These are phyloP conservation scores for Escallonia rubra DNA, from an alignment of 129 eudicot species.

Conservation along the genomic window DNA sequence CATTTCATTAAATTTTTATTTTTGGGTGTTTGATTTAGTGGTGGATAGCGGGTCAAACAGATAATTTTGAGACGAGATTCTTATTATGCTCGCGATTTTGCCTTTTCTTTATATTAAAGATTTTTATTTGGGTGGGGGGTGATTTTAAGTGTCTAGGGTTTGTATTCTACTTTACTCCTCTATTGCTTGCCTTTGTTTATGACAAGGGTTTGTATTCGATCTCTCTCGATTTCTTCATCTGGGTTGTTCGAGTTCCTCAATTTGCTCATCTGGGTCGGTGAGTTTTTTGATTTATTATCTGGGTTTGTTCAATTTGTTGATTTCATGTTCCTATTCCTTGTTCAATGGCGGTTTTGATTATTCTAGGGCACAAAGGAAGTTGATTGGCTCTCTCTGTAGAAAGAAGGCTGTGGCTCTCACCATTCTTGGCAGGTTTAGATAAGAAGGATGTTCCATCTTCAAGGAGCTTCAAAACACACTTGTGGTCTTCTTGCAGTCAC, in stretches of 20 bases:
- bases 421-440: conserved; percentile 11
- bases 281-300: not conserved
- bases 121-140: conserved; percentile 39
- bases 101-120: conserved; percentile 19
- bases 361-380: conserved; percentile 1
- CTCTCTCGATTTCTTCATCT: conserved; percentile 38
- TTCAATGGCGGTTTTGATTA: not conserved
- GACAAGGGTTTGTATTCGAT: not conserved
- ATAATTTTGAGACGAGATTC: conserved; percentile 19
- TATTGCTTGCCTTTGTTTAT: conserved; percentile 2
- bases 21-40: conserved; percentile 19
- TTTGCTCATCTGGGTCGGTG: conserved; percentile 28
- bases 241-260: conserved; percentile 32
- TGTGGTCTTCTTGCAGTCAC: conserved; percentile 83
- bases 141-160: conserved; percentile 54
- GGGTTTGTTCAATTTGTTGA: not conserved
- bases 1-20: conserved; percentile 12
- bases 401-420: not conserved
- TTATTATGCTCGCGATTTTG: conserved; percentile 20
- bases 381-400: conserved; percentile 3
- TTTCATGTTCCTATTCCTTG: not conserved
- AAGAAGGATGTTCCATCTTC: conserved; percentile 49
- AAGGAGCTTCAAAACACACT: conserved; percentile 67
- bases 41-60: conserved; percentile 9
- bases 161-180: conserved; percentile 33